Evolutionary conservation across 2,329 filamentous ascomycete species (phyloP).

Genomic region (Xylariaceae sp.): DNA sequence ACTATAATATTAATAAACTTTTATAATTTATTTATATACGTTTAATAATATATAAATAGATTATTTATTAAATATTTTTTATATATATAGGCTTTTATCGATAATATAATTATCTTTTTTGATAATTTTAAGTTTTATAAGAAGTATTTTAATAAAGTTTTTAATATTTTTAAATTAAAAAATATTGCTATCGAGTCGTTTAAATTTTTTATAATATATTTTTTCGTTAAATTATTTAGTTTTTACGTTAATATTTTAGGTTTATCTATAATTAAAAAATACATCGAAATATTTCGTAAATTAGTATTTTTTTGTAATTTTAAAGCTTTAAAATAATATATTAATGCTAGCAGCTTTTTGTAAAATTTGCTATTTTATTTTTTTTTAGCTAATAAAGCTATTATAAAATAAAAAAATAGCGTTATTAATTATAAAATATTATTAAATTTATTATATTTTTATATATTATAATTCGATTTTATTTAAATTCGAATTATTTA

Average conservation of each 20-base stretch:
- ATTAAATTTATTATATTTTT: not conserved
- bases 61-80: not conserved
- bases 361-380: no score
- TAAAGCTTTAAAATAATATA: conserved; percentile 4
- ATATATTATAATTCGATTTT: not conserved
- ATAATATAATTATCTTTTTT: conserved; percentile 2
- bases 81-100: not conserved
- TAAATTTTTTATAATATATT: conserved; percentile 1
- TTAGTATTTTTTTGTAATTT: conserved; percentile 1
- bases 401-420: not conserved
- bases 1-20: conserved; percentile 1
- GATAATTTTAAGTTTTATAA: not conserved
- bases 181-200: not conserved
- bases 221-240: not conserved
- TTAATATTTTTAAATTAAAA: conserved; percentile 1
- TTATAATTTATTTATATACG: not conserved
- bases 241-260: not conserved
- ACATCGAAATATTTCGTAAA: not conserved
- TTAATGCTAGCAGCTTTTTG: no score
- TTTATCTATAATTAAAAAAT: not conserved
- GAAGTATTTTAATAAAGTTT: not conserved
- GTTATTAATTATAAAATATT: not conserved
- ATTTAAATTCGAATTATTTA: not conserved
- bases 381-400: not conserved
- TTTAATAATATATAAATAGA: conserved; percentile 1